phyloP scores from a whole-genome alignment of 768 basidiomycete genomes.

The Asterophora lycoperdoides region DNA sequence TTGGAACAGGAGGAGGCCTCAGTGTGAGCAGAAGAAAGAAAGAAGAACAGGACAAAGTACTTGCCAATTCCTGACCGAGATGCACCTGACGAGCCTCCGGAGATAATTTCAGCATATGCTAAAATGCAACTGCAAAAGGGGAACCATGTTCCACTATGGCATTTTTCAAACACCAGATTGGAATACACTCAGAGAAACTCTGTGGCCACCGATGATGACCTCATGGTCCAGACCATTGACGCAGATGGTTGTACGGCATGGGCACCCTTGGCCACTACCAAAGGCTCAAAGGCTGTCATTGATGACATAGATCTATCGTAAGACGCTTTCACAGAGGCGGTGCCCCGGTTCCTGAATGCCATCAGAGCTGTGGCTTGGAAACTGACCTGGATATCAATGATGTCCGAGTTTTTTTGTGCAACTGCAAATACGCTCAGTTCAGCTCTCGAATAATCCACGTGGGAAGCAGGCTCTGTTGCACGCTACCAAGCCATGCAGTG shows the following conservation, averaged over 20 bases:
- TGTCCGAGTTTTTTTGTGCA: slow-evolving; percentile 10
- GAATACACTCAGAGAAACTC: not conserved
- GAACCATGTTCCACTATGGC: slow-evolving; percentile 5
- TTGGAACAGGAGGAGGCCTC: too few relatives aligned
- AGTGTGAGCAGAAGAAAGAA: too few relatives aligned
- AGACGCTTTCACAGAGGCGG: slow-evolving; percentile 14
- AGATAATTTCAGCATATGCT: not conserved
- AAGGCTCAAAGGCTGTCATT: not conserved
- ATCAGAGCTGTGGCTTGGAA: slow-evolving; percentile 10
- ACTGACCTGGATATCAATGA: slow-evolving; percentile 8
- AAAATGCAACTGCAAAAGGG: not conserved
- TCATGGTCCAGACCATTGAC: not conserved
- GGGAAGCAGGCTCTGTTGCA: slow-evolving; percentile 11
- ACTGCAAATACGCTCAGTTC: slow-evolving; percentile 5
- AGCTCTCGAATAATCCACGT: slow-evolving; percentile 3
- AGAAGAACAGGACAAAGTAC: too few relatives aligned
- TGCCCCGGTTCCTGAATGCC: slow-evolving; percentile 4
- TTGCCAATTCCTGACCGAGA: too few relatives aligned
- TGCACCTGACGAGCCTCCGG: too few relatives aligned
- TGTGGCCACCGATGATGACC: slow-evolving; percentile 1
- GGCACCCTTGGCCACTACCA: not conserved
- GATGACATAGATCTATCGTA: slow-evolving; percentile 8
- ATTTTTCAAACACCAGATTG: slow-evolving; percentile 15
- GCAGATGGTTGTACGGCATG: slow-evolving; percentile 2
- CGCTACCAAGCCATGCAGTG: slow-evolving; percentile 16